A percentile compares a stretch with the other conserved stretches of the same genome.
Evolutionary conservation across 2,329 filamentous ascomycete genomes (phyloP).

Genomic region (Colletotrichum sp.): DNA sequence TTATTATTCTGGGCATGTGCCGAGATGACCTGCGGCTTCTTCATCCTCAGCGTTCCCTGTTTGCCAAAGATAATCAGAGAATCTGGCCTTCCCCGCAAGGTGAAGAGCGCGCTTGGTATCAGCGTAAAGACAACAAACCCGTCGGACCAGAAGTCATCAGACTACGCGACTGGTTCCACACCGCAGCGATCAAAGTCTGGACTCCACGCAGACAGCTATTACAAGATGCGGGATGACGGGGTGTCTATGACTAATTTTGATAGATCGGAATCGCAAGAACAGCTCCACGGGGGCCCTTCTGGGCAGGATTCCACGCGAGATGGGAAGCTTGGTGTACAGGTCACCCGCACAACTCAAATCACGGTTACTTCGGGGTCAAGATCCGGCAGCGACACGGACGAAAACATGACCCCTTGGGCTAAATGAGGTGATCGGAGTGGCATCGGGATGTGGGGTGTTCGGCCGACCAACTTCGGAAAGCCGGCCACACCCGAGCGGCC

Average conservation of each 20-base stretch:
- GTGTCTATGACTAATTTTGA: neutral
- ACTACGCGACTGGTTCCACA: neutral
- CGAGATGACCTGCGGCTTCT: conserved; percentile 51
- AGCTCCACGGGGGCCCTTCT: neutral
- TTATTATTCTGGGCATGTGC: conserved; percentile 47
- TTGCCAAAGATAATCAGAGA: conserved; percentile 38
- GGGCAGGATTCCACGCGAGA: neutral
- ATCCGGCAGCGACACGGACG: neutral
- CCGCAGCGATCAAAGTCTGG: neutral
- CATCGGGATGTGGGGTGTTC: neutral
- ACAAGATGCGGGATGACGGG: neutral
- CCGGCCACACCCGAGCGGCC: neutral
- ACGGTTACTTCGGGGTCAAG: neutral
- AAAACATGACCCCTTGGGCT: neutral
- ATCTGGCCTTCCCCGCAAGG: neutral
- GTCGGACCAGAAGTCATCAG: neutral
- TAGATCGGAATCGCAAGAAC: neutral
- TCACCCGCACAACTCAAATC: neutral
- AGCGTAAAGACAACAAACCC: neutral
- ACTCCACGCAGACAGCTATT: neutral
- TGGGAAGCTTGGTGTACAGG: neutral
- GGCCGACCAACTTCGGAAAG: neutral
- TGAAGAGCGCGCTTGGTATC: neutral
- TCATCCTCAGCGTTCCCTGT: conserved; percentile 43
- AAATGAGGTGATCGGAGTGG: neutral